These are phyloP conservation scores for Quercus alba DNA, from an alignment of 306 rosid genomes.

Conservation along the genomic window DNA sequence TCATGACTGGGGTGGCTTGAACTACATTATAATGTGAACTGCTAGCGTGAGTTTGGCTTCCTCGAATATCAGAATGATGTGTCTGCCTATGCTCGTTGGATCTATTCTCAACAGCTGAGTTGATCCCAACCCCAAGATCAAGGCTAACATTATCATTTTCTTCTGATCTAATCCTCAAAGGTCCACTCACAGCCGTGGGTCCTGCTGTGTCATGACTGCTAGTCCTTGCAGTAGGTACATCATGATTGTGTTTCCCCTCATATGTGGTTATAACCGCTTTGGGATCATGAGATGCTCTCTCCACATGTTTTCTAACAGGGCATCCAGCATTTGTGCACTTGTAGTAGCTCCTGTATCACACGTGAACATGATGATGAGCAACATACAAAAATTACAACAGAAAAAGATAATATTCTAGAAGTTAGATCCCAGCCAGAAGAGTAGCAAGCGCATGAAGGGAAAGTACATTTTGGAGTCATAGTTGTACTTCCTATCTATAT, in stretches of 20 bases:
- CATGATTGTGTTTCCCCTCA: conserved; percentile 95
- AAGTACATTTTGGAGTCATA: not conserved
- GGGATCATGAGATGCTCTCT: conserved; percentile 96
- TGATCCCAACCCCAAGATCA: conserved; percentile 90
- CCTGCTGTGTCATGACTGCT: conserved; percentile 82
- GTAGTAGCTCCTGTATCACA: conserved; percentile 84
- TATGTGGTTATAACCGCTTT: conserved; percentile 97
- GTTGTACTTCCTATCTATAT: not conserved
- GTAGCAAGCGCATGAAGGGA: not conserved
- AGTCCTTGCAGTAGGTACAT: conserved; percentile 81
- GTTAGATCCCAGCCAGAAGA: not conserved
- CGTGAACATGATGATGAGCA: conserved; percentile 21
- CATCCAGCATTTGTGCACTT: conserved; percentile 95
- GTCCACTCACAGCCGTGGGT: conserved; percentile 29
- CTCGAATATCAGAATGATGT: conserved; percentile 40
- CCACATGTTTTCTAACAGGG: conserved; percentile 95
- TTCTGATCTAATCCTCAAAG: conserved; percentile 56
- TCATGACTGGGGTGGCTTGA: conserved; percentile 45
- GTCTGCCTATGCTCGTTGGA: conserved; percentile 46
- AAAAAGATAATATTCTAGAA: conserved; percentile 13
- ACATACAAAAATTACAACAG: not conserved
- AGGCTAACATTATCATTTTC: conserved; percentile 82
- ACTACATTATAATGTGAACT: conserved; percentile 57
- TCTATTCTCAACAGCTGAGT: conserved; percentile 52
- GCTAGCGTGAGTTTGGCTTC: conserved; percentile 41